A percentile compares a stretch with the other conserved stretches of the same genome.
Conservation (phyloP, 345 rosid species). For the Erysimum cheiranthoides region DNA sequence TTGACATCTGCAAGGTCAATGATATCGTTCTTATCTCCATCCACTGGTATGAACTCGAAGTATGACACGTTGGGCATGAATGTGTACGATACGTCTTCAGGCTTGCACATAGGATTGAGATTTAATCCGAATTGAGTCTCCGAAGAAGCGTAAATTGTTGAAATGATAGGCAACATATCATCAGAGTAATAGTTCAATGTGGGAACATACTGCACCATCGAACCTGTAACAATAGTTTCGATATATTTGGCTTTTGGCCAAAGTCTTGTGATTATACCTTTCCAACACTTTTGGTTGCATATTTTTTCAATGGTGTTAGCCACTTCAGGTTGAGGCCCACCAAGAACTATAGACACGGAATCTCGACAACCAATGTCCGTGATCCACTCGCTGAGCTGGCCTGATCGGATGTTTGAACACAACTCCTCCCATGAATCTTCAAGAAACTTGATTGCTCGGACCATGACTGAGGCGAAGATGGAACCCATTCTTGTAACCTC, state of each 20-base stretch:
- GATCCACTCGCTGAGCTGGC: constrained; percentile 70
- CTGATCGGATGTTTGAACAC: constrained; percentile 64
- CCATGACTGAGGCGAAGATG: constrained; percentile 74
- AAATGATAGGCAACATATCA: constrained; percentile 65
- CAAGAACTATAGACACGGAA: constrained; percentile 49
- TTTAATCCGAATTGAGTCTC: constrained; percentile 78
- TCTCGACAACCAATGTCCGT: constrained; percentile 57
- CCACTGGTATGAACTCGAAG: constrained; percentile 71
- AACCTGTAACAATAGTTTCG: constrained; percentile 79
- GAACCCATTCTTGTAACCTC: constrained; percentile 77
- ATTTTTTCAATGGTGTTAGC: constrained; percentile 54
- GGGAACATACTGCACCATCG: constrained; percentile 84
- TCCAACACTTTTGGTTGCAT: constrained; percentile 63
- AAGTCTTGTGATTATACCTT: constrained; percentile 70
- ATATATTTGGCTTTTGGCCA: constrained; percentile 81
- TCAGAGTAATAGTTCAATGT: constrained; percentile 70
- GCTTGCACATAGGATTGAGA: constrained; percentile 64
- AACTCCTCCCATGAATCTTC: constrained; percentile 72
- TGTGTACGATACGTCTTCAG: constrained; percentile 77
- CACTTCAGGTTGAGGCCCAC: constrained; percentile 46
- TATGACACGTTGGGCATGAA: constrained; percentile 78
- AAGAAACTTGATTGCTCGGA: constrained; percentile 71
- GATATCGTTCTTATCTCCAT: constrained; percentile 47
- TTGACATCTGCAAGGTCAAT: constrained; percentile 70
- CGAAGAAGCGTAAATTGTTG: constrained; percentile 82